Percentiles rank a stretch among this genome's conserved stretches.
Evolutionary conservation across 768 basidiomycete genomes (phyloP).

Genomic region (Rhizopogon sp.): DNA sequence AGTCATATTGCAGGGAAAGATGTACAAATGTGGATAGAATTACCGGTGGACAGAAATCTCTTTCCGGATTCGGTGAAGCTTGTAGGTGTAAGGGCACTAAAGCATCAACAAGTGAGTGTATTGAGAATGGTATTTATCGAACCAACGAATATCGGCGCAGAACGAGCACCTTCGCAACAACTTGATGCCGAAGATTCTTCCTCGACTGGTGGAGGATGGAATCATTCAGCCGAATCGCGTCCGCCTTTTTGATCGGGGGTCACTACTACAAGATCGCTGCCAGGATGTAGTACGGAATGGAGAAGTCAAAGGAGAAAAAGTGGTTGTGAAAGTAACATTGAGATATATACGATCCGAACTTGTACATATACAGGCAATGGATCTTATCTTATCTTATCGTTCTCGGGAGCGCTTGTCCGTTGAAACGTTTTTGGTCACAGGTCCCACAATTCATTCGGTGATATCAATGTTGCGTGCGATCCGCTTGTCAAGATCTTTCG

Average conservation of each 20-base stretch:
- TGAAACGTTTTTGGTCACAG: too few relatives aligned
- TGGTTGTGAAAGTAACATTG: too few relatives aligned
- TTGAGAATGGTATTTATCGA: background rate
- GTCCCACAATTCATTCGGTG: background rate
- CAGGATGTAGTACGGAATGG: too few relatives aligned
- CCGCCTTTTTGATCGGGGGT: too few relatives aligned
- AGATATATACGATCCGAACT: too few relatives aligned
- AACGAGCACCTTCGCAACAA: too few relatives aligned
- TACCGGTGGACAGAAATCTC: constrained; percentile 31
- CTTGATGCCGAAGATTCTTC: too few relatives aligned
- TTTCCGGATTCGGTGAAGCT: constrained; percentile 33
- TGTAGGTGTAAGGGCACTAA: constrained; percentile 36
- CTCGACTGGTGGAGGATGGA: too few relatives aligned
- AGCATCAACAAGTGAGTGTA: constrained; percentile 32
- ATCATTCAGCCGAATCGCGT: too few relatives aligned
- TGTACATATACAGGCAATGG: too few relatives aligned
- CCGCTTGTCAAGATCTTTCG: background rate
- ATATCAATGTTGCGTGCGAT: background rate
- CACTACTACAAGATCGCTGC: too few relatives aligned
- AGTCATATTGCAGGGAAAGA: constrained; percentile 9
- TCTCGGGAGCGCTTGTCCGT: background rate
- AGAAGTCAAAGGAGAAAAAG: too few relatives aligned
- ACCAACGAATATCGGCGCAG: background rate
- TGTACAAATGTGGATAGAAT: constrained; percentile 24
- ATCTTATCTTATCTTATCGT: background rate